phyloP scores from a whole-genome alignment of 768 basidiomycete species.

The Leccinum barrowsii region DNA sequence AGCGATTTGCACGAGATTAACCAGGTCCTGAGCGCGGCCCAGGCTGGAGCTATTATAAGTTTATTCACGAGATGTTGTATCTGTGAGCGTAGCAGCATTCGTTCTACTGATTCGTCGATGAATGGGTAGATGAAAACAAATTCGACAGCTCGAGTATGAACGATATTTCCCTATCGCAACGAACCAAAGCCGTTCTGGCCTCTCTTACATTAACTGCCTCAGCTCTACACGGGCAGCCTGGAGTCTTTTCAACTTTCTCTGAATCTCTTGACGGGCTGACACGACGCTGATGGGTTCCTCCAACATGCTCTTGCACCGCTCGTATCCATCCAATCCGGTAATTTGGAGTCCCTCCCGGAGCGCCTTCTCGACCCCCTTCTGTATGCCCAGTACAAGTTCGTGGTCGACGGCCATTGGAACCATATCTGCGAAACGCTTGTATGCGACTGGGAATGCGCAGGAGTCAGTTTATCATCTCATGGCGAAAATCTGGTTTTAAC shows the following conservation, averaged over 20 bases:
- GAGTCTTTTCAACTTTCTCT: conserved; percentile 50
- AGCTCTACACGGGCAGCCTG: conserved; percentile 42
- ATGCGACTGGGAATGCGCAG: conserved; percentile 37
- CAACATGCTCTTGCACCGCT: conserved; percentile 49
- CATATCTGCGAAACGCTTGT: conserved; percentile 44
- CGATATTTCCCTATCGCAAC: neutral
- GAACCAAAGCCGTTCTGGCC: neutral
- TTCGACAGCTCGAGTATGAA: neutral
- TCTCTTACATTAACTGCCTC: conserved; percentile 15
- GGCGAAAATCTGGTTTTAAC: neutral
- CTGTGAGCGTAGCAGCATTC: neutral
- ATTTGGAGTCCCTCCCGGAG: conserved; percentile 51
- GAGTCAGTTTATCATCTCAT: neutral
- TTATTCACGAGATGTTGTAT: neutral
- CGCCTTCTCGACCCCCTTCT: conserved; percentile 41
- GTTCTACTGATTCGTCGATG: neutral
- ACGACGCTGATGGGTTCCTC: conserved; percentile 47
- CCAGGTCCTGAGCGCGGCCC: too few species aligned
- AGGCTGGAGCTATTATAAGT: neutral
- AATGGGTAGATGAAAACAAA: neutral
- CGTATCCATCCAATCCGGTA: conserved; percentile 42
- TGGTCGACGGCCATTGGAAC: conserved; percentile 42
- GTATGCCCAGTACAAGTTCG: conserved; percentile 43
- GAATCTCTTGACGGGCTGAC: conserved; percentile 43
- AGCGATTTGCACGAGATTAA: neutral